phyloP scores from a whole-genome alignment of 163 green algal genomes.

The Prototheca wickerhamii region DNA sequence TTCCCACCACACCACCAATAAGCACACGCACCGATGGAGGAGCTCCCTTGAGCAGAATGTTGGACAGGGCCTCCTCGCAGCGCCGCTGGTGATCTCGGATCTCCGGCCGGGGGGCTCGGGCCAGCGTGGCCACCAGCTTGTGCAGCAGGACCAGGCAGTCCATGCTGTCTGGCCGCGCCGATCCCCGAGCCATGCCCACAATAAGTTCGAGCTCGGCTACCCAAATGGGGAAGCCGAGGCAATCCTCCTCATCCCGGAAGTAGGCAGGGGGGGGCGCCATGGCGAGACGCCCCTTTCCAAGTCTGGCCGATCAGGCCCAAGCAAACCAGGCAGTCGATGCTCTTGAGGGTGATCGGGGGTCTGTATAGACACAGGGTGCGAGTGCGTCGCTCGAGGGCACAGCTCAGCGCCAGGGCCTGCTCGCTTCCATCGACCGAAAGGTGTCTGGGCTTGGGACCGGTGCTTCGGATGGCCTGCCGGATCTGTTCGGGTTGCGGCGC shows the following conservation, averaged over 20 bases:
- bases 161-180: conserved; percentile 32
- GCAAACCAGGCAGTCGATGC: no score
- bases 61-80: conserved; percentile 55
- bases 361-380: no score
- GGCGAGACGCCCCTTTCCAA: no score
- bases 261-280: conserved; percentile 4
- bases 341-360: no score
- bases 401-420: no score
- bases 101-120: conserved; percentile 28
- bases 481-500: no score
- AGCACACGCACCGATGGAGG: conserved; percentile 35
- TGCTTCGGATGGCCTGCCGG: no score
- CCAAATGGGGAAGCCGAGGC: conserved; percentile 63
- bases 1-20: background rate
- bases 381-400: no score
- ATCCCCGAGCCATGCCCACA: conserved; percentile 28
- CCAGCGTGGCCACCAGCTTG: conserved; percentile 61
- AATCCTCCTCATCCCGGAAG: conserved; percentile 65
- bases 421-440: no score
- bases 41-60: conserved; percentile 58
- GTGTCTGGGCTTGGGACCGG: no score
- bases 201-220: conserved; percentile 80
- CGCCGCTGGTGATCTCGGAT: conserved; percentile 57
- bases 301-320: no score
- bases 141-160: conserved; percentile 61